phyloP scores from a whole-genome alignment of 345 rosid genomes.

The Brassica carinata region DNA sequence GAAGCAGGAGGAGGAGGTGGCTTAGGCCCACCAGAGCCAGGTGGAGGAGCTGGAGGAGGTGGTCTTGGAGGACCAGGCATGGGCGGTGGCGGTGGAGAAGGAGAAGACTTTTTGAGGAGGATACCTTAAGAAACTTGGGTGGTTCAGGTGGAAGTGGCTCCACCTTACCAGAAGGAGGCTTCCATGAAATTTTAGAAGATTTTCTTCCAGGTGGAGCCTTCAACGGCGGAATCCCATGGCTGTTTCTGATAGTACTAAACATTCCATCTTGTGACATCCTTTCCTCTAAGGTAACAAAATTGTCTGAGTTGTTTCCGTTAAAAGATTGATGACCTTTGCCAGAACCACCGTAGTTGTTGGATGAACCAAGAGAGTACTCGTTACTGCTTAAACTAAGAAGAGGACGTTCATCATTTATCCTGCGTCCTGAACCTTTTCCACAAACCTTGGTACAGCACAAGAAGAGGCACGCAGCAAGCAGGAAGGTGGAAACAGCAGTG shows the following conservation, averaged over 20 bases:
- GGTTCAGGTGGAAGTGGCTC: not conserved
- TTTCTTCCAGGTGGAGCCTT: not conserved
- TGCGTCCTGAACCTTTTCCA: not conserved
- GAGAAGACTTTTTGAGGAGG: not conserved
- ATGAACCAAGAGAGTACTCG: not conserved
- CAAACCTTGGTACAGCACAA: not conserved
- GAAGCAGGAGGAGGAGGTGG: not conserved
- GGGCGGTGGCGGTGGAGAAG: not conserved
- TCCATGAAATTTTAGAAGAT: not conserved
- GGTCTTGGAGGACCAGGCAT: not conserved
- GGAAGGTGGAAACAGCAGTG: not conserved
- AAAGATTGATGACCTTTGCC: not conserved
- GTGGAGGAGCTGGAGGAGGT: conserved; percentile 4
- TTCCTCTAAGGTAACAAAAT: not conserved
- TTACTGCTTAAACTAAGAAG: not conserved
- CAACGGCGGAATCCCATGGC: not conserved
- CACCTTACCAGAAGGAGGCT: not conserved
- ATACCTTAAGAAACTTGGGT: not conserved
- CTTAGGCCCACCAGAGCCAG: no score
- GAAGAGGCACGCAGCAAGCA: not conserved
- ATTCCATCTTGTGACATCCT: not conserved
- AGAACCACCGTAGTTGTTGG: not conserved
- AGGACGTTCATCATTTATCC: not conserved
- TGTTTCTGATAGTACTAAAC: not conserved
- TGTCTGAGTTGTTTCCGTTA: not conserved